Base-by-base conservation (phyloP, 345 rosid genomes). In the Rhizophora mangle region DNA sequence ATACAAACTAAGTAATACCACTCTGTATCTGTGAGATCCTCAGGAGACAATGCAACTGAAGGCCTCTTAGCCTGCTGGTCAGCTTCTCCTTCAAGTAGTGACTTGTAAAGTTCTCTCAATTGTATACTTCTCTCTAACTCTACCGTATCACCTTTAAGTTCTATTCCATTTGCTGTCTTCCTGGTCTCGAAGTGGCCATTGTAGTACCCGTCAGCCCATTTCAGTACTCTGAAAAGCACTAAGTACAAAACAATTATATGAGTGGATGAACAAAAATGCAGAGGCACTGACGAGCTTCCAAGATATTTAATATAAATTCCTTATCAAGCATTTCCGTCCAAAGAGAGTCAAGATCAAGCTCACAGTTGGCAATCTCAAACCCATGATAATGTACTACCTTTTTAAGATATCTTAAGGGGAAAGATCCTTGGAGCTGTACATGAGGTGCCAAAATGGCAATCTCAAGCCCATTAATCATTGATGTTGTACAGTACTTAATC, bases 1-100 rank as follows among this genome's bases (percentile, higher is more conserved):
- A 95, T 95, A 85, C 91, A 95, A 75, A 95, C 96, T 82, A 95
- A 69, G 83, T 95, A 95, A 77, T 92, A 92, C 99, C 98, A 95
- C 85, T 95, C 99, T 49, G 87, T 89, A 74, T 92, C 96, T 5
- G 97, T 77, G 27, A 95, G 87, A 80, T 95, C 98, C 72, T 92
- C 98, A 3, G 98, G 96, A 65, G 99, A 87, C 74, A 92, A 78
- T 47, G 88, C 82, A 67, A 83, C 86, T 55, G 85, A 72, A 63
- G 88, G 87, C 73, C 84, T 74, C 70, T 78, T 81, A 54, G 73
- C 57, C 59, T 80, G 80, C 62, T 74, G 78, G 16, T 82, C 85
- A 16, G 61, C 63, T 61, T 92, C 98, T 39, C 84, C 94, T 72
- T 80, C 91, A 39, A 79, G 88, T 64, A 95, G 76, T 43, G 81